Percentiles rank a stretch among this genome's conserved stretches.
These are phyloP conservation scores for Phytophthora pseudosyringae DNA, from an alignment of 352 stramenopile species.

Conservation along the genomic window DNA sequence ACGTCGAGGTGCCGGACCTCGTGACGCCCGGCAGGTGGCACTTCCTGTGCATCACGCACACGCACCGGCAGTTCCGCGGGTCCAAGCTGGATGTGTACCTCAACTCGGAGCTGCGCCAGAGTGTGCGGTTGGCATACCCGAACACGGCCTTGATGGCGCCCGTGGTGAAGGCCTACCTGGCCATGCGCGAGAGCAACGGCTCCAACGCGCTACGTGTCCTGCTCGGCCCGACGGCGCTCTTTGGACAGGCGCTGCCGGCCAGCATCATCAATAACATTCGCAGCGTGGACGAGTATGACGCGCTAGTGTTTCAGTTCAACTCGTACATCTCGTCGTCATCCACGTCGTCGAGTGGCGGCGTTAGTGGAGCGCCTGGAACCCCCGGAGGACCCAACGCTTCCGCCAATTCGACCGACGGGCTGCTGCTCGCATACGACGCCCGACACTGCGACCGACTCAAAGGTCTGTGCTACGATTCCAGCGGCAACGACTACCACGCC, in stretches of 20 bases:
- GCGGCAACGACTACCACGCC: constrained; percentile 71
- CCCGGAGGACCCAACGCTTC: constrained; percentile 30
- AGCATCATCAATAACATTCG: constrained; percentile 72
- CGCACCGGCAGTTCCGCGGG: constrained; percentile 82
- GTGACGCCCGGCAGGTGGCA: constrained; percentile 77
- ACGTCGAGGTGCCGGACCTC: constrained; percentile 75
- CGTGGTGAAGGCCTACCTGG: constrained; percentile 81
- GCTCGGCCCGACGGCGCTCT: constrained; percentile 64
- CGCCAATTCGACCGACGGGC: constrained; percentile 52
- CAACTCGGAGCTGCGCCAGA: constrained; percentile 77
- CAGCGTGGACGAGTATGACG: constrained; percentile 77
- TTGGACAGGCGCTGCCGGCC: constrained; percentile 63
- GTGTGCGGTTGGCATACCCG: constrained; percentile 76
- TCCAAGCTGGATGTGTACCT: constrained; percentile 87
- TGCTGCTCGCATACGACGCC: constrained; percentile 72
- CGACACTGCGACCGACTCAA: constrained; percentile 69
- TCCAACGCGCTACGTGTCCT: constrained; percentile 63
- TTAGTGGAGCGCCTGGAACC: constrained; percentile 31
- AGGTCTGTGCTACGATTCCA: constrained; percentile 73
- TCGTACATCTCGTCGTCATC: constrained; percentile 78
- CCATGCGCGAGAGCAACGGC: constrained; percentile 79
- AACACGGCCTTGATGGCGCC: constrained; percentile 80
- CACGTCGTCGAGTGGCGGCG: constrained; percentile 48
- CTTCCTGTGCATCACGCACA: constrained; percentile 86
- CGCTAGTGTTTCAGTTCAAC: constrained; percentile 81